Conservation (phyloP, 768 basidiomycete species). For the Leccinum boreale region DNA sequence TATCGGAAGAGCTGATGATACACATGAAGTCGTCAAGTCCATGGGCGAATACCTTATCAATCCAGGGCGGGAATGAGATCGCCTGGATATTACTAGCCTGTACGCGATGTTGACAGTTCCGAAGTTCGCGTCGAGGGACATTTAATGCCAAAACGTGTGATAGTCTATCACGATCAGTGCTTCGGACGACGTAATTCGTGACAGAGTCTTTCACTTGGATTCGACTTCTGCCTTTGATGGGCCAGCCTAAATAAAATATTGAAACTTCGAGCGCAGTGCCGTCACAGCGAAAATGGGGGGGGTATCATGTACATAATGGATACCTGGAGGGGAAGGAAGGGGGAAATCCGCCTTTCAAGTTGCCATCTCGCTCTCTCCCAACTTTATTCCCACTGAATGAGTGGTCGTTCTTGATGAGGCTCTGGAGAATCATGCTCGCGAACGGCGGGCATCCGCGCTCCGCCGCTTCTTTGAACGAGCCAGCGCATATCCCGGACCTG, state of each 20-base stretch:
- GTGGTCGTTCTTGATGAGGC: not conserved
- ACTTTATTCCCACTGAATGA: constrained; percentile 1
- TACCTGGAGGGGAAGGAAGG: constrained; percentile 6
- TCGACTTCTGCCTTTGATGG: constrained; percentile 10
- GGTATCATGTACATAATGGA: not conserved
- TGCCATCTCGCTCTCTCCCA: constrained; percentile 6
- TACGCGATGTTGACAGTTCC: not conserved
- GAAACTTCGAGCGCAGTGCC: not conserved
- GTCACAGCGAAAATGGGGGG: not conserved
- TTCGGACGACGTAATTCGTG: constrained; percentile 5
- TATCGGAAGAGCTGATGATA: not conserved
- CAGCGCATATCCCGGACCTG: not conserved
- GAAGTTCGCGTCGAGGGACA: constrained; percentile 2
- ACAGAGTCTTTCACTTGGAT: constrained; percentile 1
- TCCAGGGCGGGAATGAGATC: constrained; percentile 2
- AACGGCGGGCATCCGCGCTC: not conserved
- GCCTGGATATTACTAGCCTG: constrained; percentile 3
- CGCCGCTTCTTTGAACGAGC: not conserved
- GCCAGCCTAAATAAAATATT: not conserved
- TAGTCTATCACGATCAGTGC: not conserved
- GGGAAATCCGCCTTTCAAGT: not conserved
- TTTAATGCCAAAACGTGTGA: constrained; percentile 9
- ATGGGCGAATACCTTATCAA: constrained; percentile 5
- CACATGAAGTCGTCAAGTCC: constrained; percentile 18
- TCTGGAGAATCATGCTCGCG: constrained; percentile 2